Evolutionary conservation across 306 rosid genomes (phyloP).

Genomic region (Delonix regia): DNA sequence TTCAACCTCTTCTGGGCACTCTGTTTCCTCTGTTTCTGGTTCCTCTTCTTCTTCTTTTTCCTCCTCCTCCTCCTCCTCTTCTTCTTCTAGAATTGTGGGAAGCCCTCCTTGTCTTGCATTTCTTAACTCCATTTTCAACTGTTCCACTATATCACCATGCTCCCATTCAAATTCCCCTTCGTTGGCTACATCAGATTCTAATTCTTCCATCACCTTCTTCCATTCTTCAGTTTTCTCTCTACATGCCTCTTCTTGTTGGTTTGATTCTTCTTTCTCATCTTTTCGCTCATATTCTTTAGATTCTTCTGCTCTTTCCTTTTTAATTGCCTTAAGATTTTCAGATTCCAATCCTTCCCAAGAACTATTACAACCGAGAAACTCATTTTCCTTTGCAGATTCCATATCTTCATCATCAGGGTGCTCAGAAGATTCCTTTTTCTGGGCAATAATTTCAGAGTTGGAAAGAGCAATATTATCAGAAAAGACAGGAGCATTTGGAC

Average conservation of each 20-base stretch:
- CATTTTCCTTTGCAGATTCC: conserved; percentile 30
- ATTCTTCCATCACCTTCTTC: conserved; percentile 31
- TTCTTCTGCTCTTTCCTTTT: background rate
- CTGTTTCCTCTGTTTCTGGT: conserved; percentile 29
- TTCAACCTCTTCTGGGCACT: conserved; percentile 42
- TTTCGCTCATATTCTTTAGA: conserved; percentile 8
- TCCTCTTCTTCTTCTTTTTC: conserved; percentile 55
- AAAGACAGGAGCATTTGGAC: conserved; percentile 35
- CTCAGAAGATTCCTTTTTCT: conserved; percentile 14
- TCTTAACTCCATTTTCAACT: conserved; percentile 68
- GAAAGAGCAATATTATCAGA: conserved; percentile 21
- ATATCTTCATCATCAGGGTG: conserved; percentile 9
- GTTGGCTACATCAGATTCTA: conserved; percentile 30
- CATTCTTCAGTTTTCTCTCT: conserved; percentile 39
- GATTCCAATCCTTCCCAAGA: conserved; percentile 17
- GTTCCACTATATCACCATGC: conserved; percentile 76
- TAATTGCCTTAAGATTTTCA: background rate
- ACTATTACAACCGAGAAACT: conserved; percentile 41
- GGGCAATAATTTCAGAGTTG: conserved; percentile 19
- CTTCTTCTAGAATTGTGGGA: conserved; percentile 79
- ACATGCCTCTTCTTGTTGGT: conserved; percentile 22
- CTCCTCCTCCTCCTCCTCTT: conserved; percentile 44
- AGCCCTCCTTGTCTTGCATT: conserved; percentile 76
- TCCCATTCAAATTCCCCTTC: conserved; percentile 60
- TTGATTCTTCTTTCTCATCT: conserved; percentile 27